These are phyloP conservation scores for Helotiales sp. DNA, from an alignment of 2,329 filamentous ascomycete genomes.

Conservation along the genomic window DNA sequence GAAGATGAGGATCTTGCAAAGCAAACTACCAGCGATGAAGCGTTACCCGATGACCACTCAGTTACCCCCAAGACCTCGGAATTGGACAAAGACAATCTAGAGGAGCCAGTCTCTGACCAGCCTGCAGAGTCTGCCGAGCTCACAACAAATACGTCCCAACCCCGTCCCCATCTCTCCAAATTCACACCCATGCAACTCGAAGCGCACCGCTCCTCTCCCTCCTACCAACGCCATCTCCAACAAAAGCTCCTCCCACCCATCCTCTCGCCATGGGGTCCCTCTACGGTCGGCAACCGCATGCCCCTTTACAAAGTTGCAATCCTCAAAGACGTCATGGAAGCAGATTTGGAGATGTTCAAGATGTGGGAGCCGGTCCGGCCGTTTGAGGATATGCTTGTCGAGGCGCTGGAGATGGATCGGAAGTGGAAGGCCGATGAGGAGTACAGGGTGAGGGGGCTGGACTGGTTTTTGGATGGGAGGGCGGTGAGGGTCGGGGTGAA, in stretches of 20 bases:
- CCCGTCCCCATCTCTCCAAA: neutral
- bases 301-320: constrained; percentile 5
- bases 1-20: too few species aligned
- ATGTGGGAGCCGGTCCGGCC: constrained; percentile 17
- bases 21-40: too few species aligned
- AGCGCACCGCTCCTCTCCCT: neutral
- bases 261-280: constrained; percentile 1
- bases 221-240: neutral
- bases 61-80: neutral
- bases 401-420: constrained; percentile 21
- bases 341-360: constrained; percentile 15
- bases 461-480: constrained; percentile 12
- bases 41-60: neutral
- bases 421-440: constrained; percentile 19
- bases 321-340: neutral
- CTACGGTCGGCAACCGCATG: neutral
- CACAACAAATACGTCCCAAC: neutral
- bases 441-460: neutral
- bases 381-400: constrained; percentile 13
- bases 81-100: neutral
- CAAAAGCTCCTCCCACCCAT: neutral
- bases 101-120: neutral
- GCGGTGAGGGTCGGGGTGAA: neutral
- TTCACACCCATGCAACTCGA: neutral
- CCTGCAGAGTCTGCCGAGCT: neutral